Conservation (phyloP, 2,329 filamentous ascomycete genomes). For the Alternaria incomplexa region DNA sequence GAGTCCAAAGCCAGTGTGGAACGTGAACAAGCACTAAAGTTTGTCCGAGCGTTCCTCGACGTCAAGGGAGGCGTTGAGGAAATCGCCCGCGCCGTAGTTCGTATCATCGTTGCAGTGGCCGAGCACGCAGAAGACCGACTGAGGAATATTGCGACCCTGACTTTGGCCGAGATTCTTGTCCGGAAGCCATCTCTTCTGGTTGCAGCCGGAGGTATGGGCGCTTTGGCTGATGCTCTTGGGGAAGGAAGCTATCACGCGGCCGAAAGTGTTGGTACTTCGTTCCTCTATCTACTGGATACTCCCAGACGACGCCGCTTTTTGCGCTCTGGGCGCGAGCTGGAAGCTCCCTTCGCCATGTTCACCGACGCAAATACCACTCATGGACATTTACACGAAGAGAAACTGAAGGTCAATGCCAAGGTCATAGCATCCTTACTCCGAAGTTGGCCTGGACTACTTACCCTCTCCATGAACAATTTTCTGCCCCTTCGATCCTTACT, state of each 20-base stretch:
- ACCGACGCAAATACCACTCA: constrained; percentile 74
- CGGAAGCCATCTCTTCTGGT: constrained; percentile 82
- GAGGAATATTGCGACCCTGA: constrained; percentile 89
- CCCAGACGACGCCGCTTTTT: constrained; percentile 81
- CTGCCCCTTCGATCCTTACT: constrained; percentile 81
- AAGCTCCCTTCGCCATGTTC: constrained; percentile 85
- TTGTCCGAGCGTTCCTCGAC: constrained; percentile 91
- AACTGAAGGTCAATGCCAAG: constrained; percentile 83
- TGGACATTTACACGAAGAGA: constrained; percentile 61
- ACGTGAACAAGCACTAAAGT: constrained; percentile 95
- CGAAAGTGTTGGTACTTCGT: constrained; percentile 84
- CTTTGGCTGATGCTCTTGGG: constrained; percentile 88
- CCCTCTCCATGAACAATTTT: constrained; percentile 86
- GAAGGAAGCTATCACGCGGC: constrained; percentile 93
- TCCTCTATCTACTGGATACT: constrained; percentile 86
- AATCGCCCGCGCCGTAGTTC: constrained; percentile 82
- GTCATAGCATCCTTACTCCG: constrained; percentile 91
- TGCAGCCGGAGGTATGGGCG: constrained; percentile 80
- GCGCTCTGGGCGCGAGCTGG: constrained; percentile 86
- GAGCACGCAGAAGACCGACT: constrained; percentile 85
- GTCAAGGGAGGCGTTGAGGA: constrained; percentile 91
- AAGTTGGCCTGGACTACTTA: constrained; percentile 92
- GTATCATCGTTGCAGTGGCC: constrained; percentile 89
- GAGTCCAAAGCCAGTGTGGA: constrained; percentile 97
- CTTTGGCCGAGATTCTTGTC: constrained; percentile 87